Percentiles rank a stretch among this genome's conserved stretches.
phyloP scores from a whole-genome alignment of 108 stramenopile genomes.

The Parietichytrium sp. region DNA sequence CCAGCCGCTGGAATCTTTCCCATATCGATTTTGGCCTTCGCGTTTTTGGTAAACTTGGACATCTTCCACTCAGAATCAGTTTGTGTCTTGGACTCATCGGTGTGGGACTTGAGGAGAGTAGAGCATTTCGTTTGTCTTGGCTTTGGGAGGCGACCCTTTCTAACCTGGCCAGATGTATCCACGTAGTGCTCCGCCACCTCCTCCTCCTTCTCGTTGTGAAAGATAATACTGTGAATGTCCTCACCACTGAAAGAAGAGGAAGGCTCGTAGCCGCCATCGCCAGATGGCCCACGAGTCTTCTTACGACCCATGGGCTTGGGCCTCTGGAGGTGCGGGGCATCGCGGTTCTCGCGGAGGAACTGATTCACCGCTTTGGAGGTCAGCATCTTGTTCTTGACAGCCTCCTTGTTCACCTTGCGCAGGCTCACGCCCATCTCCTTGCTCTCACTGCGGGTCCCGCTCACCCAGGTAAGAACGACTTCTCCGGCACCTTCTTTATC shows the following conservation, averaged over 20 bases:
- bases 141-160: slow-evolving; percentile 23
- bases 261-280: neutral
- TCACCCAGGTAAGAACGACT: slow-evolving; percentile 25
- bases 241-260: neutral
- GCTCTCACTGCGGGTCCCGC: slow-evolving; percentile 6
- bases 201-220: neutral
- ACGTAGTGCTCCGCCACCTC: neutral
- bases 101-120: neutral
- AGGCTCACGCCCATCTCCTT: slow-evolving; percentile 15
- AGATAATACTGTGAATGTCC: slow-evolving; percentile 37
- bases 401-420: slow-evolving; percentile 17
- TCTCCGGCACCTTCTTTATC: slow-evolving; percentile 17
- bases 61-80: slow-evolving; percentile 23
- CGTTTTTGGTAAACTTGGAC: neutral
- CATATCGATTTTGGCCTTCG: neutral
- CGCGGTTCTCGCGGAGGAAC: slow-evolving; percentile 21
- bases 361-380: slow-evolving; percentile 19
- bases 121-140: slow-evolving; percentile 19
- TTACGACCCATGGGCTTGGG: slow-evolving; percentile 17
- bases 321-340: neutral
- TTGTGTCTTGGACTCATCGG: neutral
- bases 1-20: too few species aligned
- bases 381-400: slow-evolving; percentile 13
- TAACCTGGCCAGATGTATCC: slow-evolving; percentile 7
- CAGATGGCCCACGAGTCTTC: neutral